A percentile compares a stretch with the other conserved stretches of the same genome.
These are phyloP conservation scores for Przewalskia tangutica DNA, from an alignment of 257 asterid species.

Conservation along the genomic window DNA sequence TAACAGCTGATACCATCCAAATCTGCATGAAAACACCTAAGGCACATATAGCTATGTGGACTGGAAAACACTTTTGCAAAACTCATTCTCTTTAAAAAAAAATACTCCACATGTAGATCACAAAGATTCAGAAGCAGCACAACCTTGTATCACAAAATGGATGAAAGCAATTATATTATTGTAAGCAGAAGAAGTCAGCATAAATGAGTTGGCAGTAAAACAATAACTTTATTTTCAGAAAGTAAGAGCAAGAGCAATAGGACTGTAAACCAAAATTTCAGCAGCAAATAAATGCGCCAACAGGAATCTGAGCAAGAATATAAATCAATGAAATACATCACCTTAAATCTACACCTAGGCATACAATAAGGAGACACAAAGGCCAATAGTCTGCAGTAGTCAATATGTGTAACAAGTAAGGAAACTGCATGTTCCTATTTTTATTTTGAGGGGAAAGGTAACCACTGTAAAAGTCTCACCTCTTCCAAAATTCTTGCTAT, in stretches of 20 bases:
- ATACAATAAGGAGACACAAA: not conserved
- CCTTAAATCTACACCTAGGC: not conserved
- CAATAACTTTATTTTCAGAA: not conserved
- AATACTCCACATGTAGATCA: not conserved
- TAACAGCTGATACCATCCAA: not conserved
- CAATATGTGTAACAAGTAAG: not conserved
- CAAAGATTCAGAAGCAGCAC: not conserved
- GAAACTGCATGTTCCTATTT: not conserved
- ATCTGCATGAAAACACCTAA: not conserved
- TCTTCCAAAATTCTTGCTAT: constrained; percentile 85
- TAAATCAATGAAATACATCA: not conserved
- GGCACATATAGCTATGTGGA: not conserved
- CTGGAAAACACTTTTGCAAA: not conserved
- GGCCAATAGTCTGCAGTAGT: not conserved
- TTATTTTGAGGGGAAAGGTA: not conserved
- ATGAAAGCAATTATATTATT: not conserved
- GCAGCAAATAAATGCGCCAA: not conserved
- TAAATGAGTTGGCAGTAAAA: not conserved
- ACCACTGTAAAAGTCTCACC: constrained; percentile 31
- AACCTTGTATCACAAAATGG: not conserved
- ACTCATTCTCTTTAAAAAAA: not conserved
- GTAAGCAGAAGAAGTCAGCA: not conserved
- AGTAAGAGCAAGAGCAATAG: not conserved
- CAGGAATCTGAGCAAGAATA: not conserved
- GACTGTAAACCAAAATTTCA: not conserved